Evolutionary conservation across 805 yeast species (phyloP).

Genomic region (Starmera pachycereana): DNA sequence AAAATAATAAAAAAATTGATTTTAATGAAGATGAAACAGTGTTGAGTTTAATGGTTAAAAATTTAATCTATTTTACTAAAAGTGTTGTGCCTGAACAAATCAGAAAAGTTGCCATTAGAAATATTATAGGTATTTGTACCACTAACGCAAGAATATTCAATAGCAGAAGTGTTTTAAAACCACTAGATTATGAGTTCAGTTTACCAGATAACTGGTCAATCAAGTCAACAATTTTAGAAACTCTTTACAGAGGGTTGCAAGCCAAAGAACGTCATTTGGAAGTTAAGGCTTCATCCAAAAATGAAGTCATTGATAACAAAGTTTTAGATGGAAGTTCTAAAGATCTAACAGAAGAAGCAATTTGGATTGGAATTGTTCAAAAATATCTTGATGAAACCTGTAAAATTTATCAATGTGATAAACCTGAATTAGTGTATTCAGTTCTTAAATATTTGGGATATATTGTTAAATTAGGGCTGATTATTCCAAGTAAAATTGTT

Average conservation of each 20-base stretch:
- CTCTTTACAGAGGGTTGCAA: conserved; percentile 30
- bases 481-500: conserved; percentile 62
- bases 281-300: conserved; percentile 30
- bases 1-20: conserved; percentile 25
- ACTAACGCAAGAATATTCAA: conserved; percentile 59
- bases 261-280: background rate
- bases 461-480: conserved; percentile 55
- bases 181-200: conserved; percentile 42
- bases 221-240: conserved; percentile 43
- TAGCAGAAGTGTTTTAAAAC: conserved; percentile 38
- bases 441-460: conserved; percentile 47
- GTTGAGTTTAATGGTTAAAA: conserved; percentile 46
- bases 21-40: conserved; percentile 43
- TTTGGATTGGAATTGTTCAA: conserved; percentile 64
- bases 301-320: conserved; percentile 36
- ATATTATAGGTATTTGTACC: conserved; percentile 48
- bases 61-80: conserved; percentile 44
- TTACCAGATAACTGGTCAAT: conserved; percentile 25
- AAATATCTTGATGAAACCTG: conserved; percentile 43
- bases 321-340: conserved; percentile 46
- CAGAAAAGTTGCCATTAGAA: conserved; percentile 43
- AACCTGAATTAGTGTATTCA: conserved; percentile 31
- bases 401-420: conserved; percentile 29
- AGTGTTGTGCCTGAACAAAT: conserved; percentile 21
- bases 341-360: conserved; percentile 49